A percentile compares a stretch with the other conserved stretches of the same genome.
Conservation (phyloP, 1,284 basidiomycete genomes). For the Naganishia sp. region DNA sequence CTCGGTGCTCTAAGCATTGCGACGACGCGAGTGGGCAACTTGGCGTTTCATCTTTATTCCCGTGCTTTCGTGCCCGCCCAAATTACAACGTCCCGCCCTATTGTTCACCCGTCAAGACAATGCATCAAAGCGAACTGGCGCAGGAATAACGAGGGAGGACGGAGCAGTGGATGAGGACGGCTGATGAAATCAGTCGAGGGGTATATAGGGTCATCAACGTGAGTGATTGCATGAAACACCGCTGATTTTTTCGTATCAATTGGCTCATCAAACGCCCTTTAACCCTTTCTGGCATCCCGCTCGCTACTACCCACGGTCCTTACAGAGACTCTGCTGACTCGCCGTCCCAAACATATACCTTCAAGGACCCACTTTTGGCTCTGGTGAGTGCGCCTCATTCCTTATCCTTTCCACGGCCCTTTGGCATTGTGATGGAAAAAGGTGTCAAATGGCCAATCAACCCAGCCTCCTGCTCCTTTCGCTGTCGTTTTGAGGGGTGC, state of each 20-base stretch:
- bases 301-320: slow-evolving; percentile 5
- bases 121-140: background rate
- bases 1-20: background rate
- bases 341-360: background rate
- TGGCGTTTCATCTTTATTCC: slow-evolving; percentile 15
- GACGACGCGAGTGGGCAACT: background rate
- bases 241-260: background rate
- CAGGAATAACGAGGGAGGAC: background rate
- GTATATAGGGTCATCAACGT: slow-evolving; percentile 20
- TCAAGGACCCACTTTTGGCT: slow-evolving; percentile 1
- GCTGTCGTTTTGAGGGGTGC: background rate
- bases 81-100: background rate
- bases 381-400: background rate
- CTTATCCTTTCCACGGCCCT: background rate
- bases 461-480: background rate
- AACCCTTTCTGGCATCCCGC: slow-evolving; percentile 3
- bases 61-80: background rate
- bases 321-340: slow-evolving; percentile 3
- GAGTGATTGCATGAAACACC: slow-evolving; percentile 2
- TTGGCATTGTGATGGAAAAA: background rate
- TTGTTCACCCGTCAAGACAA: slow-evolving; percentile 6
- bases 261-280: slow-evolving; percentile 5
- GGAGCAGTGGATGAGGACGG: background rate
- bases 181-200: background rate
- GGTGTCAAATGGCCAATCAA: slow-evolving; percentile 22